Evolutionary conservation across 139 green algal genomes (phyloP), one percentile per base, ranked within the genome.

Genomic region (Coelastrella sp.): DNA sequence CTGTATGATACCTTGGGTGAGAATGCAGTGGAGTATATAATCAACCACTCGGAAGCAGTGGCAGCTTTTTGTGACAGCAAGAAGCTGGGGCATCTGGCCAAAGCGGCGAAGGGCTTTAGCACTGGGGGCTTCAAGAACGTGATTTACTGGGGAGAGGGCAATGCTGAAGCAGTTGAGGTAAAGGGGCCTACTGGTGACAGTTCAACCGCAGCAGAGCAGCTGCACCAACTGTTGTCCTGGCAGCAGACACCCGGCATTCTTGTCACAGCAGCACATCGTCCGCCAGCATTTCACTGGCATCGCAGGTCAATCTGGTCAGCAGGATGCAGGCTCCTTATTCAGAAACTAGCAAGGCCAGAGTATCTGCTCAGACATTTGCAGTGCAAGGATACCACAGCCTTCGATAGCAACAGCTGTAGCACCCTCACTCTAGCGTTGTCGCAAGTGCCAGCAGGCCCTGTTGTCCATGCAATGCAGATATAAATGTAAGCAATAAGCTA

Each of bases 1-100:
- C 92, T 99, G 86, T 99, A 99, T 85, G 98, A 99, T 90, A 96
- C 96, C 14, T 93, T 99, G 84, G 98, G 98, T 6, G 97, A 98
- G 78, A 95, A 96, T 27, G 97, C 98, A 4, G 92, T 99, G 9
- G 95, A 99, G 91, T 99, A 96, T 89, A 98, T 99, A 82, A 74
- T 99, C 14, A 95, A 94, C 49, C 96, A 99, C 93, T 94, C 85
- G 0, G 95, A 96, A 89, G 78, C 92, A 4, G 90, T 82, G 7
- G 85, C 93, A 6, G 91, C 95, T 6, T 97, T 98, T 70, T 84
- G 93, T 56, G 78, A 90, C 56, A 83, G 66, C 35, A 86, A 92
- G 56, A 99, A 99, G 94, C 90, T 99, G 22, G 57, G 27, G 56
- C 86, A 73, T 0, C 90, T 99, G 57, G 90, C 84, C 7, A 93